Base-by-base conservation (phyloP, 73 alveolate species). In the Blepharisma stoltei region DNA sequence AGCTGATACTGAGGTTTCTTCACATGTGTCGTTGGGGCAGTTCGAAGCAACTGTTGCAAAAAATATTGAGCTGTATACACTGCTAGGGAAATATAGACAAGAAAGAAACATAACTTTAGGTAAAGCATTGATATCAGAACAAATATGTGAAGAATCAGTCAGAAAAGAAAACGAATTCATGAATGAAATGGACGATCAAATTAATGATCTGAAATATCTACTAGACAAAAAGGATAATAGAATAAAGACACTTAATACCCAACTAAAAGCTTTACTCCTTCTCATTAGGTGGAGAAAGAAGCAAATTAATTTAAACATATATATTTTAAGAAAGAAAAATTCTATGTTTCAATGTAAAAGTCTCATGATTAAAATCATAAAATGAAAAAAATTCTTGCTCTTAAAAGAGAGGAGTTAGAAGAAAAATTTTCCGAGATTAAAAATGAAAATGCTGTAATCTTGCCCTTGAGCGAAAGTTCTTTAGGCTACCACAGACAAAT, bases 121-220 rank as follows among this genome's bases (percentile, higher is more conserved):
- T 1, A 60, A 60, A 25, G 73, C 23, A 8, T 25, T 60, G 73
- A 60, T 60, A n/a, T 60, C 73, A 9, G 73, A 60, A 25, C 73
- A 60, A 38, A 8, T 60, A 0, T n/a, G 46, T 8, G 73, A 60
- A 18, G 73, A 60, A 38, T 18, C 73, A 20, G 38, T 60, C 2
- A 0, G 73, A 60, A 60, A 60, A 60, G 73, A 60, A 60, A n/a
- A 60, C 14, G 73, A 60, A 60, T 9, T 60, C 18, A 60, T 60
- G n/a, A n/a, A 60, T 8, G 73, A 60, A 25, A 14, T 38, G 46
- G 73, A 60, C 11, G 73, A 60, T 25, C 73, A 60, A 25, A 25
- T 25, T 11, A 60, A 60, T 60, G 73, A 60, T 25, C 14, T 60
- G 37, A 14, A 25, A 18, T 60, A 60, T 60, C 46, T 60, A 14